phyloP scores from a whole-genome alignment of 345 rosid genomes.

The Gossypium thurberi region DNA sequence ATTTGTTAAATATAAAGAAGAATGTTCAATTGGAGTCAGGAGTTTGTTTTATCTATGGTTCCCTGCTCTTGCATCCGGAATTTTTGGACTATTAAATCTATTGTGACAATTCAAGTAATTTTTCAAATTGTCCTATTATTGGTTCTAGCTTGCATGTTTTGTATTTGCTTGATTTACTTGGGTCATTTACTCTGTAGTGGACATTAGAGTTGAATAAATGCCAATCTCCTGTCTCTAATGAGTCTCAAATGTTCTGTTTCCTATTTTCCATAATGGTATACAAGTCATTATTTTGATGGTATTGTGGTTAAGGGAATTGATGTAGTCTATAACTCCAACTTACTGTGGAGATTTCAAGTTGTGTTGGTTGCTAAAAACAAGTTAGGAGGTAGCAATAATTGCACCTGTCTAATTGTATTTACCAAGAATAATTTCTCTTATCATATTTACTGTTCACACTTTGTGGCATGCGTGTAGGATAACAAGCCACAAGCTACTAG shows the following conservation, averaged over 20 bases:
- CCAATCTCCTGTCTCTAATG: not conserved
- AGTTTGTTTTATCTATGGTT: not conserved
- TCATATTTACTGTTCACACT: not conserved
- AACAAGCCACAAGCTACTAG: constrained; percentile 38
- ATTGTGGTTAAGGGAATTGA: not conserved
- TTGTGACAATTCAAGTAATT: not conserved
- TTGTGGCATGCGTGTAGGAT: constrained; percentile 41
- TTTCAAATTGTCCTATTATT: not conserved
- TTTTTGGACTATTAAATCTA: not conserved
- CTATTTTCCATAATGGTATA: not conserved
- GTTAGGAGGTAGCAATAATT: not conserved
- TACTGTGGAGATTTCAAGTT: not conserved
- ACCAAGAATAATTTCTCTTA: not conserved
- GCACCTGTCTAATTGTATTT: not conserved
- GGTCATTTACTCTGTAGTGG: not conserved
- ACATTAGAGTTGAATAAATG: not conserved
- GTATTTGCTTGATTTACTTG: not conserved
- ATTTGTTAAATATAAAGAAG: not conserved
- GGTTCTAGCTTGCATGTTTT: not conserved
- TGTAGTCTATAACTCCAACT: not conserved
- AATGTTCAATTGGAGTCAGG: not conserved
- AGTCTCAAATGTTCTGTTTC: not conserved
- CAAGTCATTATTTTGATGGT: not conserved
- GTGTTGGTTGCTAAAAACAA: not conserved
- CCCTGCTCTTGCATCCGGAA: not conserved